Percentiles rank a stretch among this genome's conserved stretches.
These are phyloP conservation scores for Brassica nigra DNA, from an alignment of 345 rosid species.

Conservation along the genomic window DNA sequence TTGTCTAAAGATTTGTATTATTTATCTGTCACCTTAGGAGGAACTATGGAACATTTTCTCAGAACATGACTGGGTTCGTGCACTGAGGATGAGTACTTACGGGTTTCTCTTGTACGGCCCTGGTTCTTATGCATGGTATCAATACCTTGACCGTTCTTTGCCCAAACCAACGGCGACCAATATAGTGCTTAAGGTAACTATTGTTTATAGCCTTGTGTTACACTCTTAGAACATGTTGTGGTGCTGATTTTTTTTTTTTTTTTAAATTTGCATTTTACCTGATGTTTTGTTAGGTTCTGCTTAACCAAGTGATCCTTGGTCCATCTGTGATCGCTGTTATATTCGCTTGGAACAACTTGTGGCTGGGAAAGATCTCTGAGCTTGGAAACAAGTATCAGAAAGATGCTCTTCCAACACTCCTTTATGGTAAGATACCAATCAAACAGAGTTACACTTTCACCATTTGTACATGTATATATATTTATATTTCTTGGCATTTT, in stretches of 20 bases:
- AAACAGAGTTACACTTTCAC: not conserved
- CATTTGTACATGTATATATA: not conserved
- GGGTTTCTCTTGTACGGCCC: constrained; percentile 93
- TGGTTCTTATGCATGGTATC: constrained; percentile 90
- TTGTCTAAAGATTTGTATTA: not conserved
- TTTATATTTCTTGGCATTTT: not conserved
- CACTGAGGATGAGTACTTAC: constrained; percentile 85
- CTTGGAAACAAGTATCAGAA: constrained; percentile 72
- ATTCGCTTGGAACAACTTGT: constrained; percentile 91
- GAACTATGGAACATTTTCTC: constrained; percentile 45
- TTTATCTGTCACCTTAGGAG: constrained; percentile 43
- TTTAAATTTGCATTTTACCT: not conserved
- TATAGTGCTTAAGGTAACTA: constrained; percentile 66
- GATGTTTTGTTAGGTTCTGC: constrained; percentile 56
- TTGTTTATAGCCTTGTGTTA: not conserved
- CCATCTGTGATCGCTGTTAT: constrained; percentile 85
- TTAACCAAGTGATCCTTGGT: constrained; percentile 90
- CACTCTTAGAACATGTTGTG: not conserved
- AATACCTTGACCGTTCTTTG: constrained; percentile 66
- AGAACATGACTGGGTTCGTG: constrained; percentile 84
- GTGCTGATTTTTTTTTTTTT: not conserved
- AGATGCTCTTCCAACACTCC: constrained; percentile 81
- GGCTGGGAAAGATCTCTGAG: constrained; percentile 75
- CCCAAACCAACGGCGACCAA: constrained; percentile 69
- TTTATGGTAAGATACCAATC: constrained; percentile 55